A percentile compares a stretch with the other conserved stretches of the same genome.
Evolutionary conservation across 768 basidiomycete species (phyloP).

Genomic region (Sarcomyxa edulis): DNA sequence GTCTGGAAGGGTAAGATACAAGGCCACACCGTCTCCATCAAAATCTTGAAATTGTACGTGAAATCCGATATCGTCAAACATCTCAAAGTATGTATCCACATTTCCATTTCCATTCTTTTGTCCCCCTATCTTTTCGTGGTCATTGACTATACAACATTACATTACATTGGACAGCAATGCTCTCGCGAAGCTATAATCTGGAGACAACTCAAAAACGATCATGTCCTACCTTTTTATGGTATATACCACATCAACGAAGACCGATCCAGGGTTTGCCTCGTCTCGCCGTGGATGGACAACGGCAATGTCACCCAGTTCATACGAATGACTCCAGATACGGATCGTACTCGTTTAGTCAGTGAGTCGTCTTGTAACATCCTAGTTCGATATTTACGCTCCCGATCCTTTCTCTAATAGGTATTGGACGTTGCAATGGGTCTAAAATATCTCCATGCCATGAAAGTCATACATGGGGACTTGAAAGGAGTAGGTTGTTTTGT

Average conservation of each 20-base stretch:
- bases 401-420: not conserved
- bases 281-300: constrained; percentile 35
- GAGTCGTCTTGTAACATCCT: no score
- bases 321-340: constrained; percentile 9
- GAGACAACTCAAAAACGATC: constrained; percentile 21
- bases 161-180: constrained; percentile 16
- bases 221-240: constrained; percentile 33
- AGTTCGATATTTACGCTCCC: no score
- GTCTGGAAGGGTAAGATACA: constrained; percentile 6
- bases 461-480: constrained; percentile 14
- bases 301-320: constrained; percentile 26
- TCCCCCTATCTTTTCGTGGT: constrained; percentile 21
- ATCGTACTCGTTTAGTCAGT: constrained; percentile 13
- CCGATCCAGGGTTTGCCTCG: constrained; percentile 25
- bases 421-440: constrained; percentile 11
- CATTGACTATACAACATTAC: no score
- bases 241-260: constrained; percentile 21
- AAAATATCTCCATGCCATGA: constrained; percentile 9
- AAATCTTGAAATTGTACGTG: constrained; percentile 4
- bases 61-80: constrained; percentile 2
- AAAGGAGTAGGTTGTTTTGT: constrained; percentile 7
- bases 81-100: constrained; percentile 8
- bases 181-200: constrained; percentile 24
- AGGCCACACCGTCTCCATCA: constrained; percentile 8
- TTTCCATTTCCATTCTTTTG: constrained; percentile 3